Evolutionary conservation across 202 grass and related monocot species (phyloP).

Genomic region (Panicum virgatum): DNA sequence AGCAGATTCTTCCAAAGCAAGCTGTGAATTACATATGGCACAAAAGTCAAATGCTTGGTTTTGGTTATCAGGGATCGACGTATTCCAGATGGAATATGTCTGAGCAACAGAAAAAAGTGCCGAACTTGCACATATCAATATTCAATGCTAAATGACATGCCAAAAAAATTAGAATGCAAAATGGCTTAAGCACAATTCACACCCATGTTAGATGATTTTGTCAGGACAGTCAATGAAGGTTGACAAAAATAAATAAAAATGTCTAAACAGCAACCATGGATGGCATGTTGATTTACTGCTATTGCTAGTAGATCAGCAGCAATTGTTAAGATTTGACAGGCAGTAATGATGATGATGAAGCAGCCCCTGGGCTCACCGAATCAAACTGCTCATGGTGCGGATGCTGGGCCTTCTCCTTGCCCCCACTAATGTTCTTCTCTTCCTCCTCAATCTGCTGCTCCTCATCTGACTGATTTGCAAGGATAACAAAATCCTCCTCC

Average conservation of each 20-base stretch:
- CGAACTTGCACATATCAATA: not conserved
- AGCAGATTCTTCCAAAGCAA: conserved; percentile 38
- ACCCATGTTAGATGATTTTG: not conserved
- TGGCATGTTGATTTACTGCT: not conserved
- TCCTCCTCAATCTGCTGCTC: conserved; percentile 35
- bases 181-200: not conserved
- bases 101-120: not conserved
- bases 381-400: conserved; percentile 49
- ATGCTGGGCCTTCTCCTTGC: conserved; percentile 19
- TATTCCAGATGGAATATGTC: not conserved
- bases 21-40: conserved; percentile 29
- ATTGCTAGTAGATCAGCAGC: not conserved
- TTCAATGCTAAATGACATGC: not conserved
- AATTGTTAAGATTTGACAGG: not conserved
- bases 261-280: not conserved
- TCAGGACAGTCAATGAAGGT: not conserved
- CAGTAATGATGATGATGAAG: not conserved
- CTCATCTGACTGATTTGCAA: conserved; percentile 58
- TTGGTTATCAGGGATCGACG: not conserved
- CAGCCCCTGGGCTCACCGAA: conserved; percentile 42
- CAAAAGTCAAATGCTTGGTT: conserved; percentile 12
- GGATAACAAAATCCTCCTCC: conserved; percentile 87
- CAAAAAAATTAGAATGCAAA: not conserved
- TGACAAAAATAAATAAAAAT: not conserved
- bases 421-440: not conserved